Evolutionary conservation across 768 basidiomycete species (phyloP), one percentile per base, ranked within the genome.

Genomic region (Lentinula edodes): DNA sequence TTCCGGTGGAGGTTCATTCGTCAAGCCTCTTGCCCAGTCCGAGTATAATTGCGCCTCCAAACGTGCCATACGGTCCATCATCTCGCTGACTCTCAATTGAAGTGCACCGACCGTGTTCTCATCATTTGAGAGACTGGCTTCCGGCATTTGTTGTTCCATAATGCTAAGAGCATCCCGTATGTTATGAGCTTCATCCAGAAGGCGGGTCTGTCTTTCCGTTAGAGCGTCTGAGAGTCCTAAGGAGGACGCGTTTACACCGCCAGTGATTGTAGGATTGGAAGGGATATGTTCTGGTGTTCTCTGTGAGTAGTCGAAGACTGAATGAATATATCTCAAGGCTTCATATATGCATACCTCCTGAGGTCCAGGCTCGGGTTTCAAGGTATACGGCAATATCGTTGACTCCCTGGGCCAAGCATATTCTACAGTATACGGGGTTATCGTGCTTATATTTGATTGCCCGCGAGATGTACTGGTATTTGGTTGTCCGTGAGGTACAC

Each of bases 21-120:
- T 58, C 42, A 43, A 45, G 41, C 42, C 42, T 45, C 56, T 58
- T 35, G 54, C 54, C 38, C 54, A 56, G 9, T 42, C 56, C 41
- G 56, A 45, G 15, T 43, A 5, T 10, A 34, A 36, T 16, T 46
- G 41, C 3, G 10, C 56, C n/a, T 58, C 56, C 15, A 46, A 18
- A 16, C 60, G 2, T 16, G 73, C 73, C 71, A 72, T 70, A 1
- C 72, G 75, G 15, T 71, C 66, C 13, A 72, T 74, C 56, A 64
- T 67, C 55, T 76, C 75, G 38, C 72, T 69, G 35, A 72, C 35
- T 35, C 51, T 52, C n/a, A 3, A 5, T 6, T 36, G 51, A 36
- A 52, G 32, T 35, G 28, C 28, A 4, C 51, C 2, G 1, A 52
- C 20, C 20, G 46, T 12, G 8, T 23, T 23, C 8, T 48, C 46